Evolutionary conservation across 2,329 filamentous ascomycete species (phyloP), one percentile per base, ranked within the genome.

Genomic region (Monosporascus ibericus): DNA sequence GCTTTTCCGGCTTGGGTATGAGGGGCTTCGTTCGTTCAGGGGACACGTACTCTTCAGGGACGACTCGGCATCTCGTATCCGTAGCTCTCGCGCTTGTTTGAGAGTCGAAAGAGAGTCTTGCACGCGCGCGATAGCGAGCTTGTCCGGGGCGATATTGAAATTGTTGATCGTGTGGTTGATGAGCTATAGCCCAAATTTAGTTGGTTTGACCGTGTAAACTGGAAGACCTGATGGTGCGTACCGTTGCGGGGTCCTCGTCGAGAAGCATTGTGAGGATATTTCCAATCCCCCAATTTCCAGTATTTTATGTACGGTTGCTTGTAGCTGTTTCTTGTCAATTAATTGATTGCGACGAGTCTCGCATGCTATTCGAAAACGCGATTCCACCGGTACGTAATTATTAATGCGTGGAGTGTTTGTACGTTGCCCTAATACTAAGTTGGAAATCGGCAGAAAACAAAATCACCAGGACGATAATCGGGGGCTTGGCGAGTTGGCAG

Each of bases 81-180:
- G 88, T 48, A 90, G 78, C 54, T 89, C 82, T 67, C 94, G 91
- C 54, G 90, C 88, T 66, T 91, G 85, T 62, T 89, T 82, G n/a
- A 99, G 84, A 0, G 88, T 88, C 8, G 84, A 81, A 49, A 96
- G 81, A 1, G 90, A 92, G 68, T 92, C 89, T 69, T 84, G 84
- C 67, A 97, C 87, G 67, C 94, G 90, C 20, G 86, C 78, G 20
- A 97, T 82, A 56, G 89, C 88, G 59, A 84, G 77, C 66, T 91
- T 94, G 78, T 99, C 94, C 11, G 90, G 90, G 20, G 82, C 78
- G 65, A 92, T 95, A 75, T 95, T 94, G 84, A 99, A 99, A 78
- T 96, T 96, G 63, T 85, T 81, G 65, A 95, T 87, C 42, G 92
- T 96, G 74, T 95, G 88, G 67, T 86, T 81, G 74, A 99, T 95